Percentiles rank a stretch among this genome's conserved stretches.
phyloP scores from a whole-genome alignment of 2,329 filamentous ascomycete genomes.

The Pseudomassariella vexata region DNA sequence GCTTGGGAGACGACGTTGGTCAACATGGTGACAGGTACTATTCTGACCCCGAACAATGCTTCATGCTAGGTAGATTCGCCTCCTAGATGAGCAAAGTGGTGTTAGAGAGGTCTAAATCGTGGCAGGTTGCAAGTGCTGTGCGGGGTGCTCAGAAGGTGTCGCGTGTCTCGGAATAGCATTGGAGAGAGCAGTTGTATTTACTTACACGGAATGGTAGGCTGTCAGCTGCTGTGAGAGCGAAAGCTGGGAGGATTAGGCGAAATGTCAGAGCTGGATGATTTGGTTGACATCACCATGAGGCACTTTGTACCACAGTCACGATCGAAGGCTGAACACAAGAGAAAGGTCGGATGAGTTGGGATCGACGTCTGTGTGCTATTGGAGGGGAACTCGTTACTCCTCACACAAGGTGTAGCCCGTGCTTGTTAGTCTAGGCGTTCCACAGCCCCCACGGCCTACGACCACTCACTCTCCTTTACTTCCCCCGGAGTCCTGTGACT shows the following conservation, averaged over 20 bases:
- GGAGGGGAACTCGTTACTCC: not conserved
- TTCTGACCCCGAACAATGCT: conserved; percentile 6
- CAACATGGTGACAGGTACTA: no score
- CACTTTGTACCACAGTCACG: no score
- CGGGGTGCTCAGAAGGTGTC: conserved; percentile 1
- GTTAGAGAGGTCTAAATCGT: not conserved
- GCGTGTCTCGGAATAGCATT: not conserved
- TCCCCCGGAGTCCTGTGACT: no score
- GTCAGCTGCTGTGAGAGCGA: no score
- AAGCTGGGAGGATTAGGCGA: no score
- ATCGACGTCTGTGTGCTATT: not conserved
- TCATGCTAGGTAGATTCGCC: not conserved
- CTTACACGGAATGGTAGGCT: conserved; percentile 1
- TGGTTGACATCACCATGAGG: no score
- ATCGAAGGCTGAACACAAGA: no score
- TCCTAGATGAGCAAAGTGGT: not conserved
- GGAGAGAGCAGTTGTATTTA: no score
- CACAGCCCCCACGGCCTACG: not conserved
- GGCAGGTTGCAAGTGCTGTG: not conserved
- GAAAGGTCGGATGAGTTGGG: no score
- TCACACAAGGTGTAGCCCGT: not conserved
- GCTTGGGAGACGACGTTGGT: conserved; percentile 22
- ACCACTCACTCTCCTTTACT: no score
- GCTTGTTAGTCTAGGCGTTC: not conserved
- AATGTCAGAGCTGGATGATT: no score